Conservation (phyloP, 345 rosid genomes). For the Salix purpurea region DNA sequence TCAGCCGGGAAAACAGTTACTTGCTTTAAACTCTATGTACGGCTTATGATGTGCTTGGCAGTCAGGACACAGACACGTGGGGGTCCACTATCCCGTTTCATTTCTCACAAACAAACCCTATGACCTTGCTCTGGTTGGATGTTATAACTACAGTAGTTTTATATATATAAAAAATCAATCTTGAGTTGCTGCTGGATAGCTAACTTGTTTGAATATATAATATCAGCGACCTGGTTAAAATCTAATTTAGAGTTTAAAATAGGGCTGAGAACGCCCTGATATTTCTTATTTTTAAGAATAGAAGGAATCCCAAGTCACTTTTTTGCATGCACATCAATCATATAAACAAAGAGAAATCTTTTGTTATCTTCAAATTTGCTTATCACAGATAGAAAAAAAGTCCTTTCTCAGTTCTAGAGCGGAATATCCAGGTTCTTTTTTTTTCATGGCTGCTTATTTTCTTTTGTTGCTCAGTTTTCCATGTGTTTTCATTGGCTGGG, state of each 20-base stretch:
- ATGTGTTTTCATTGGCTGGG: background rate
- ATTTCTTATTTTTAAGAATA: too few species aligned
- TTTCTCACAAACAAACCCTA: background rate
- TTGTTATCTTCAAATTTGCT: conserved; percentile 9
- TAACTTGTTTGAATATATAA: too few species aligned
- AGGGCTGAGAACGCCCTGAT: too few species aligned
- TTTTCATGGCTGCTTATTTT: background rate
- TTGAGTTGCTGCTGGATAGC: too few species aligned
- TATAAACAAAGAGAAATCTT: background rate
- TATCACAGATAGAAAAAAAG: background rate
- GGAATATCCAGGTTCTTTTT: conserved; percentile 15
- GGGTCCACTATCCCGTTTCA: conserved; percentile 2
- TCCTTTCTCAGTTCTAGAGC: conserved; percentile 11
- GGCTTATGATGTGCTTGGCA: background rate
- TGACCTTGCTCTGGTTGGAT: too few species aligned
- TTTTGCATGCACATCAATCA: background rate
- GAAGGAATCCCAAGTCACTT: background rate
- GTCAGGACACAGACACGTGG: background rate
- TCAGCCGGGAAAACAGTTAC: background rate
- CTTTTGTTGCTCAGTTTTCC: background rate
- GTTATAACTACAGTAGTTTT: too few species aligned
- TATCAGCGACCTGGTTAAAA: too few species aligned
- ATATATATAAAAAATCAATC: too few species aligned
- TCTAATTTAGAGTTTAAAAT: too few species aligned
- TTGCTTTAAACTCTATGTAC: background rate